phyloP scores from a whole-genome alignment of 805 yeast genomes.

The Candida vartiovaarae region DNA sequence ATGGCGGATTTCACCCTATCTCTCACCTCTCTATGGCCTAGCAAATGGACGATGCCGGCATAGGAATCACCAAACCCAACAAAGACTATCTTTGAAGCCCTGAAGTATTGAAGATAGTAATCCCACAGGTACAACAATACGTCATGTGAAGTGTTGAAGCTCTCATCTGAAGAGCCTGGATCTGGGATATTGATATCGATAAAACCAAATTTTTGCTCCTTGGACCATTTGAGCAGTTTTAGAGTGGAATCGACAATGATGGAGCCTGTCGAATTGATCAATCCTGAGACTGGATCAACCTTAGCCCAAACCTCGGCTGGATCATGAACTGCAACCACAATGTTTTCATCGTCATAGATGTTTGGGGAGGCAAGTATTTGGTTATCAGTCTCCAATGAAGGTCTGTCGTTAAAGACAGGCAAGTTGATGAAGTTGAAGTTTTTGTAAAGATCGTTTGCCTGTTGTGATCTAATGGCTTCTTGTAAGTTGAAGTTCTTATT shows the following conservation, averaged over 20 bases:
- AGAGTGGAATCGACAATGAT: conserved; percentile 70
- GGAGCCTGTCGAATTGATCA: conserved; percentile 64
- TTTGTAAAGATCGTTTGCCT: conserved; percentile 48
- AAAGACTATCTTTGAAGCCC: conserved; percentile 63
- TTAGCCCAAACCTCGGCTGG: conserved; percentile 92
- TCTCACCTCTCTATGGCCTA: conserved; percentile 71
- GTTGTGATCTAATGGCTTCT: conserved; percentile 71
- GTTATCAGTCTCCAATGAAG: conserved; percentile 45
- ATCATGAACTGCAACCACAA: conserved; percentile 76
- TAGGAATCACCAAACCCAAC: conserved; percentile 89
- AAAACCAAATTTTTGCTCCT: conserved; percentile 57
- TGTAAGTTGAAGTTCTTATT: conserved; percentile 47
- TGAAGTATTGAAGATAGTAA: conserved; percentile 73
- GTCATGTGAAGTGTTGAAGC: conserved; percentile 66
- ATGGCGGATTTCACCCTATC: conserved; percentile 66
- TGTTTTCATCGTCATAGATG: conserved; percentile 53
- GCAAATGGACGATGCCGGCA: conserved; percentile 76
- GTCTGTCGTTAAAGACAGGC: conserved; percentile 47
- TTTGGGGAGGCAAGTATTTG: conserved; percentile 67
- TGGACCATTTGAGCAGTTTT: conserved; percentile 64
- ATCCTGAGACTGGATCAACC: conserved; percentile 72
- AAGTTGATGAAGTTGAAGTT: conserved; percentile 55
- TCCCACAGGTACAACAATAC: conserved; percentile 81
- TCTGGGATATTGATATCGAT: conserved; percentile 81
- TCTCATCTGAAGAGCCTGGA: conserved; percentile 31